phyloP scores from a whole-genome alignment of 139 green algal species.

The Diplosphaera chodatii region DNA sequence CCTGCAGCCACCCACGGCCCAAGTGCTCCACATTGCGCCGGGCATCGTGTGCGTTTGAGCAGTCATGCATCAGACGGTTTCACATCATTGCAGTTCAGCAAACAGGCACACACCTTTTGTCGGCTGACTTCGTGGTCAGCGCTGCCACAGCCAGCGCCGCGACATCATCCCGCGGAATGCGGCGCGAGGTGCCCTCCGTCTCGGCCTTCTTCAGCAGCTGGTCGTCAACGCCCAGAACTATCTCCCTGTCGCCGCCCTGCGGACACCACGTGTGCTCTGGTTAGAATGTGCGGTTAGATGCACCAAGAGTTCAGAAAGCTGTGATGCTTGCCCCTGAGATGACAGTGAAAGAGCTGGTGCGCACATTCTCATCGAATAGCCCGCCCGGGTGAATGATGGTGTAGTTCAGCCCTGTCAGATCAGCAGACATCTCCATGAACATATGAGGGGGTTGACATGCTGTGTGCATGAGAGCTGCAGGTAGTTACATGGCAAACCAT shows the following conservation, averaged over 20 bases:
- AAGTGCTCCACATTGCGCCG: too few relatives aligned
- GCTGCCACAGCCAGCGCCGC: slow-evolving; percentile 51
- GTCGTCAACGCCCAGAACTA: slow-evolving; percentile 78
- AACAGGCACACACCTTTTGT: not conserved
- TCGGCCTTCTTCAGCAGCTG: slow-evolving; percentile 37
- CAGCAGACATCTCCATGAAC: too few relatives aligned
- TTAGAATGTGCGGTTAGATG: not conserved
- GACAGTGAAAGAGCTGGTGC: not conserved
- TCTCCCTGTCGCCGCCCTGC: slow-evolving; percentile 53
- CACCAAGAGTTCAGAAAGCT: not conserved
- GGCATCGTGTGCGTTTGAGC: too few relatives aligned
- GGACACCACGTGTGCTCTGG: not conserved
- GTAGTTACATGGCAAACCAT: not conserved
- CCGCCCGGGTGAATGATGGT: slow-evolving; percentile 83
- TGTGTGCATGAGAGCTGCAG: too few relatives aligned
- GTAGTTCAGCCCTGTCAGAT: slow-evolving; percentile 53
- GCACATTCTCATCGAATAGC: slow-evolving; percentile 42
- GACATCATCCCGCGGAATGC: slow-evolving; percentile 73
- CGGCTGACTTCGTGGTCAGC: slow-evolving; percentile 7
- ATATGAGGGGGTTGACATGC: too few relatives aligned
- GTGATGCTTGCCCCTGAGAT: too few relatives aligned
- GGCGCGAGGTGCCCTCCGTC: slow-evolving; percentile 10
- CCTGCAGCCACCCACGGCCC: not conserved
- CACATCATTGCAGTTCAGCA: not conserved
- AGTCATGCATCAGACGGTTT: too few relatives aligned